These are phyloP conservation scores for Saccharomyces hybrid DNA, from an alignment of 1,139 yeast genomes.

Conservation along the genomic window DNA sequence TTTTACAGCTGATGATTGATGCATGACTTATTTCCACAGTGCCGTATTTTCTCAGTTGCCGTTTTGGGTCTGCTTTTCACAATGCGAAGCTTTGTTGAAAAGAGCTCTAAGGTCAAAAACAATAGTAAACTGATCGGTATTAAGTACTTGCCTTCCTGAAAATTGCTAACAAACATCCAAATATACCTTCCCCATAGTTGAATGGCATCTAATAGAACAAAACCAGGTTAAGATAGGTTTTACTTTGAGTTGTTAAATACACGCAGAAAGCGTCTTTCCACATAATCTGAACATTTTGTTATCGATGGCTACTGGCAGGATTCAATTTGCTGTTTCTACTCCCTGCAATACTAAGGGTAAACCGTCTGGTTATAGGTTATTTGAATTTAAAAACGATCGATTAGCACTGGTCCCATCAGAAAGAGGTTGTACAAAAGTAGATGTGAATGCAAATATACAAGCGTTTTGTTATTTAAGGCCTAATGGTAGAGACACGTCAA, in stretches of 20 bases:
- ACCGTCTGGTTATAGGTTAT: slow-evolving; percentile 19
- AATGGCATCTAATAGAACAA: background rate
- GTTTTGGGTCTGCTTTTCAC: background rate
- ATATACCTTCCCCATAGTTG: background rate
- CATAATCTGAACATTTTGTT: background rate
- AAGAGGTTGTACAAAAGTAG: slow-evolving; percentile 8
- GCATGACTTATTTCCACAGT: background rate
- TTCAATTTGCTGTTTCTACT: slow-evolving; percentile 23
- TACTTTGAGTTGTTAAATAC: background rate
- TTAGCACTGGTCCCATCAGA: slow-evolving; percentile 8
- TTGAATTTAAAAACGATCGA: slow-evolving; percentile 14
- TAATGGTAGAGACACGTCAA: slow-evolving; percentile 5
- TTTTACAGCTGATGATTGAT: background rate
- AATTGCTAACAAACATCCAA: background rate
- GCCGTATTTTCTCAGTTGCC: background rate
- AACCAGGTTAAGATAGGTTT: background rate
- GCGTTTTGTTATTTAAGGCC: slow-evolving; percentile 25
- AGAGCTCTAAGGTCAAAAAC: background rate
- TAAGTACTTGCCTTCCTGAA: background rate
- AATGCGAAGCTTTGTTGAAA: background rate
- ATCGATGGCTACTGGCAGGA: slow-evolving; percentile 4
- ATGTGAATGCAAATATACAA: slow-evolving; percentile 17
- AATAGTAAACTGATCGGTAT: background rate
- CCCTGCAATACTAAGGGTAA: slow-evolving; percentile 17
- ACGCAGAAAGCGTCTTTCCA: background rate